Conservation (phyloP, 805 yeast species). For the Metschnikowia vanudenii region DNA sequence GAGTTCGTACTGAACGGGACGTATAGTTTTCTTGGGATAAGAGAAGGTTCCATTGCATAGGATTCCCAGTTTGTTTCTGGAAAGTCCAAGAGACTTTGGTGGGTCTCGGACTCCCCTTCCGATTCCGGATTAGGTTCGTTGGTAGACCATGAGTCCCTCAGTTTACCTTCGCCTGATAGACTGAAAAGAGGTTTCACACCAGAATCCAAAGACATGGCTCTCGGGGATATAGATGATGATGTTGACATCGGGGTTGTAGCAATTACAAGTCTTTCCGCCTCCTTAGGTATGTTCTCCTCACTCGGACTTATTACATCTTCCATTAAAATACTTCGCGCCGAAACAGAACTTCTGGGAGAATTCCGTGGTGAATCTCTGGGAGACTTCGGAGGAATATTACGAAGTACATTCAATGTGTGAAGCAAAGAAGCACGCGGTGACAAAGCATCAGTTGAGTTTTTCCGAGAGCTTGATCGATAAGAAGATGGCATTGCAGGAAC, state of each 20-base stretch:
- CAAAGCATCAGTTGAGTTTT: conserved; percentile 34
- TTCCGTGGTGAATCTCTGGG: conserved; percentile 39
- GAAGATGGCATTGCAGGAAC: conserved; percentile 37
- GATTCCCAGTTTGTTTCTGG: conserved; percentile 31
- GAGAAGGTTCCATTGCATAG: conserved; percentile 53
- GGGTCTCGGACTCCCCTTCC: neutral
- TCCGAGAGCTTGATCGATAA: conserved; percentile 36
- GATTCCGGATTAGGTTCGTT: neutral
- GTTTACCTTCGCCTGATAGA: neutral
- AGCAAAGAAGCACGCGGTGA: conserved; percentile 43
- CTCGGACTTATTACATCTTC: conserved; percentile 2
- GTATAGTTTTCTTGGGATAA: conserved; percentile 66
- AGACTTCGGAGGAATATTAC: conserved; percentile 39
- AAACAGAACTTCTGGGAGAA: conserved; percentile 51
- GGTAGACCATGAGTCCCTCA: neutral
- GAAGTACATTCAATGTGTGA: conserved; percentile 39
- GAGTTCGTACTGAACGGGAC: conserved; percentile 65
- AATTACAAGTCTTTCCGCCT: neutral
- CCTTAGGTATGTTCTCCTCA: neutral
- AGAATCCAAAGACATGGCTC: conserved; percentile 5
- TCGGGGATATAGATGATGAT: conserved; percentile 3
- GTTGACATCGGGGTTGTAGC: neutral
- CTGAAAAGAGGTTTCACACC: neutral
- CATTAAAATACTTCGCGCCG: conserved; percentile 15
- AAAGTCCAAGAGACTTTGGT: conserved; percentile 28